Evolutionary conservation across 2,329 filamentous ascomycete genomes (phyloP).

Genomic region (Nemania abortiva): DNA sequence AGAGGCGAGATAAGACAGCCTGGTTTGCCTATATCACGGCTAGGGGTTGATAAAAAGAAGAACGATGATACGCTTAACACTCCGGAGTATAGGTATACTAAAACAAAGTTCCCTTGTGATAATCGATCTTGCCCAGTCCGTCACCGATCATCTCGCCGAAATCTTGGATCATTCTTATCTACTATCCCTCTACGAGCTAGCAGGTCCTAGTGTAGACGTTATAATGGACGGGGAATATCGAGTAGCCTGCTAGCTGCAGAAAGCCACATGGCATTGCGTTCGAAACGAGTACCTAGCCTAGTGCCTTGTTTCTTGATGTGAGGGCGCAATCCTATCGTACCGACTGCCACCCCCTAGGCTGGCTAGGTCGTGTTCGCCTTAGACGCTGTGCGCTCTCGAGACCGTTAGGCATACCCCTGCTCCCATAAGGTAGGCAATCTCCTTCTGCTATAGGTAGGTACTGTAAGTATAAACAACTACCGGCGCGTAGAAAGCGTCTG

Average conservation of each 20-base stretch:
- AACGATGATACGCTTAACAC: not conserved
- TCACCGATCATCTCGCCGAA: not conserved
- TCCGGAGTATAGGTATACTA: not conserved
- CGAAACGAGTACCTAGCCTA: constrained; percentile 1
- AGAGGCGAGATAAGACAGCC: not conserved
- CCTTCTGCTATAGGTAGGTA: not conserved
- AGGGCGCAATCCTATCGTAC: not conserved
- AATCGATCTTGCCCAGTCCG: not conserved
- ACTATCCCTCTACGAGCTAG: not conserved
- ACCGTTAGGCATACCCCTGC: constrained; percentile 2
- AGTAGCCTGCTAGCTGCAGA: not conserved
- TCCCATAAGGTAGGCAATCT: not conserved
- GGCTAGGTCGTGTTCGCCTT: not conserved
- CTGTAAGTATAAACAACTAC: not conserved
- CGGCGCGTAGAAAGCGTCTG: not conserved
- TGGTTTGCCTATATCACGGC: not conserved
- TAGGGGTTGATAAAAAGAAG: not conserved
- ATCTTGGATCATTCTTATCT: not conserved
- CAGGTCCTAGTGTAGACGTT: not conserved
- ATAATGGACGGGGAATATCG: not conserved
- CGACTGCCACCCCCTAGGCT: not conserved
- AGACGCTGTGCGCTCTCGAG: not conserved
- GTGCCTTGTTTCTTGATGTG: constrained; percentile 5
- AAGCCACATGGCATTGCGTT: constrained; percentile 13
- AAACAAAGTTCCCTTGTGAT: not conserved